A percentile compares a stretch with the other conserved stretches of the same genome.
These are phyloP conservation scores for Domatiomyces globalis DNA, from an alignment of 2,329 filamentous ascomycete genomes.

Conservation along the genomic window DNA sequence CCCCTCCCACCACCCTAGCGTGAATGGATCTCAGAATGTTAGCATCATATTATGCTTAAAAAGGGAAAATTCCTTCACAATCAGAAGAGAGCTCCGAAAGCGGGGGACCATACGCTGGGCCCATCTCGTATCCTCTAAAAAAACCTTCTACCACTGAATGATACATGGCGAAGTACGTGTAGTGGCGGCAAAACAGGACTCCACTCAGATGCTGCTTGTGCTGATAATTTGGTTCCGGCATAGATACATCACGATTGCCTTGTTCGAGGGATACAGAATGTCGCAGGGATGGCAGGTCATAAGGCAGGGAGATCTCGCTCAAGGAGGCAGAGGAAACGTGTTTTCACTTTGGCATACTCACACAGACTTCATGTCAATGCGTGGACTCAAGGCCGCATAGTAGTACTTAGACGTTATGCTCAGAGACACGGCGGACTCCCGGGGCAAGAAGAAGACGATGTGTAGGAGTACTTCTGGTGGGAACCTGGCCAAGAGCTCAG, in stretches of 20 bases:
- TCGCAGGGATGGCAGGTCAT: constrained; percentile 4
- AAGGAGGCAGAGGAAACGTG: constrained; percentile 5
- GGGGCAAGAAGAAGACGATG: constrained; percentile 2
- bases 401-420: constrained; percentile 3
- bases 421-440: constrained; percentile 2
- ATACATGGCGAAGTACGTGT: neutral
- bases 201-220: neutral
- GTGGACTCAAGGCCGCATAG: constrained; percentile 1
- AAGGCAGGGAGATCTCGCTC: constrained; percentile 4
- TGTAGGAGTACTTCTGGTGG: constrained; percentile 4
- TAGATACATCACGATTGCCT: neutral
- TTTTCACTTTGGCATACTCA: neutral
- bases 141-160: constrained; percentile 2
- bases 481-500: constrained; percentile 1
- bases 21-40: neutral
- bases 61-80: constrained; percentile 1
- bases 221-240: neutral
- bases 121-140: constrained; percentile 4
- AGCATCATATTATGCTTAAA: neutral
- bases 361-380: neutral
- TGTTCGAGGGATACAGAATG: constrained; percentile 3
- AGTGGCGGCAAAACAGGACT: neutral
- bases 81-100: constrained; percentile 2
- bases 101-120: constrained; percentile 5
- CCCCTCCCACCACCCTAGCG: neutral